These are phyloP conservation scores for Agastache rugosa DNA, from an alignment of 257 asterid species.

Conservation along the genomic window DNA sequence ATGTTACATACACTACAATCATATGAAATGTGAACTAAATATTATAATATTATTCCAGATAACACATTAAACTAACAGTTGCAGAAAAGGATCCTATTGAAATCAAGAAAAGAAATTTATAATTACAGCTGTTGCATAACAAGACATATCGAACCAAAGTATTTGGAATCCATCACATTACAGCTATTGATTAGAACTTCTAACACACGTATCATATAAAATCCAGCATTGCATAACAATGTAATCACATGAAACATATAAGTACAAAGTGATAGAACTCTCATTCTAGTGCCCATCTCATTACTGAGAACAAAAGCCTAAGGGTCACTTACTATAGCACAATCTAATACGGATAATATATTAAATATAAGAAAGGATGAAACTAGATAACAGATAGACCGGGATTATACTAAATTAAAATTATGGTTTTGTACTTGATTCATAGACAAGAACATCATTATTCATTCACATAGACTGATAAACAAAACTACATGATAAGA, in stretches of 20 bases:
- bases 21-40: neutral
- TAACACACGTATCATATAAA: neutral
- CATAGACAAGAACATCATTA: neutral
- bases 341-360: neutral
- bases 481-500: neutral
- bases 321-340: neutral
- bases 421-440: neutral
- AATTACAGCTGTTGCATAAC: neutral
- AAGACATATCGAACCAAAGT: neutral
- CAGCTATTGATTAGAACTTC: neutral
- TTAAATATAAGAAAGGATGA: neutral
- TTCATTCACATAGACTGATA: constrained; percentile 7
- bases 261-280: neutral
- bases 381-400: neutral
- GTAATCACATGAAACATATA: neutral
- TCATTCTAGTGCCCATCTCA: neutral
- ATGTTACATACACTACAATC: neutral
- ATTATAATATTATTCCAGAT: neutral
- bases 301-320: neutral
- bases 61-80: neutral
- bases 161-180: neutral
- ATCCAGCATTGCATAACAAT: neutral
- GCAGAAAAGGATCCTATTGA: neutral
- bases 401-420: neutral
- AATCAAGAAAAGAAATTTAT: neutral